Evolutionary conservation across 768 basidiomycete species (phyloP).

Genomic region (Boletus vinaceobasis): DNA sequence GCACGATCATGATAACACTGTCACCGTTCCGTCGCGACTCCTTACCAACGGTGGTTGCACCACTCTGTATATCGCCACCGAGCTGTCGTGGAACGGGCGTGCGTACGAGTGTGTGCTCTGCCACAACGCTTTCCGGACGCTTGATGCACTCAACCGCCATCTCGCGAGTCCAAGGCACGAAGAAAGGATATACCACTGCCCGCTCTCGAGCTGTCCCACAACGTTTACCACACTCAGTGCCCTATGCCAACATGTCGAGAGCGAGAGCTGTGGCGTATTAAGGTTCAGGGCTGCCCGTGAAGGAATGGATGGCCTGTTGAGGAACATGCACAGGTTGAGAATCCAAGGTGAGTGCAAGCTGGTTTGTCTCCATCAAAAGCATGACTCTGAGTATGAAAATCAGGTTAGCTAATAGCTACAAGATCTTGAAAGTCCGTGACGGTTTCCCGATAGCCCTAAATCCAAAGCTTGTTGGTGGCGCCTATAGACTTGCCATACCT

Average conservation of each 20-base stretch:
- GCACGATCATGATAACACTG: conserved; percentile 43
- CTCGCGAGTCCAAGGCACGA: conserved; percentile 60
- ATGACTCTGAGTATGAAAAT: conserved; percentile 6
- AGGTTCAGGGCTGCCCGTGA: conserved; percentile 43
- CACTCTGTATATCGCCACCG: conserved; percentile 29
- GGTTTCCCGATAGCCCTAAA: conserved; percentile 4
- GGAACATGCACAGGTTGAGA: conserved; percentile 12
- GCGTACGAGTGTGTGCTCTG: conserved; percentile 67
- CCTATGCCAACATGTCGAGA: conserved; percentile 64
- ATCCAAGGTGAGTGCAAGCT: conserved; percentile 13
- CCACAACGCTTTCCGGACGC: conserved; percentile 37
- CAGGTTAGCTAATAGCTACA: conserved; percentile 9
- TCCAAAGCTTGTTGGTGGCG: conserved; percentile 16
- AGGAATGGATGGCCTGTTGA: conserved; percentile 36
- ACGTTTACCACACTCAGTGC: conserved; percentile 53
- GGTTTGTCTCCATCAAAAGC: background rate
- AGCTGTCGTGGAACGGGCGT: conserved; percentile 39
- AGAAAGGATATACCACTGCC: conserved; percentile 54
- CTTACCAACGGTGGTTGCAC: conserved; percentile 31
- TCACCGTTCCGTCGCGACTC: conserved; percentile 56
- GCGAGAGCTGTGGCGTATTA: conserved; percentile 52
- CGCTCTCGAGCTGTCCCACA: conserved; percentile 39
- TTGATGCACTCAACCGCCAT: conserved; percentile 56
- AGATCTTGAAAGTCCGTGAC: conserved; percentile 26
- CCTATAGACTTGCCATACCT: conserved; percentile 1